Conservation (phyloP, 2,329 filamentous ascomycete species). For the Colletotrichum caudatum region DNA sequence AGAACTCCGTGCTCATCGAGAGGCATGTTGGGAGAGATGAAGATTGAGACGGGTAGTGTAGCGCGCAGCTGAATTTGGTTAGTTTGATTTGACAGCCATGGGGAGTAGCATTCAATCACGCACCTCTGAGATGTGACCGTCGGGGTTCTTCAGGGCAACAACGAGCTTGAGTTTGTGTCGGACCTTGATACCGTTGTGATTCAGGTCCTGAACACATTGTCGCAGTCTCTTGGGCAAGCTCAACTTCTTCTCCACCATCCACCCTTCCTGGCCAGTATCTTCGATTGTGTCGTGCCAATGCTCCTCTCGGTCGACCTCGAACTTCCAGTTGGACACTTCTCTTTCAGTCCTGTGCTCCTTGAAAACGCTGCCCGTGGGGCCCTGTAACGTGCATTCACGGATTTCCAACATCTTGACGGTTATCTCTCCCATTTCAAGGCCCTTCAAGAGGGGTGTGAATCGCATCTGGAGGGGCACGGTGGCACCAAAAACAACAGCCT, state of each 20-base stretch:
- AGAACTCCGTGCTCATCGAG: slow-evolving; percentile 90
- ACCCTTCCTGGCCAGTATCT: slow-evolving; percentile 75
- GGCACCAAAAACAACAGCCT: slow-evolving; percentile 95
- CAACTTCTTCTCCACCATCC: slow-evolving; percentile 69
- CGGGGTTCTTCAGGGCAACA: slow-evolving; percentile 91
- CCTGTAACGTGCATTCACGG: slow-evolving; percentile 73
- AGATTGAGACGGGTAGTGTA: slow-evolving; percentile 90
- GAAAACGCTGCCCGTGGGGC: slow-evolving; percentile 58
- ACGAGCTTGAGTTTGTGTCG: slow-evolving; percentile 93
- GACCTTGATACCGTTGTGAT: slow-evolving; percentile 89
- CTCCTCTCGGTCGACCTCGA: slow-evolving; percentile 66
- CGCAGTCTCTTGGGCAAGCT: slow-evolving; percentile 85
- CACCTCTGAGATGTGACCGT: slow-evolving; percentile 93
- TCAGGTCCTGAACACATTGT: slow-evolving; percentile 89
- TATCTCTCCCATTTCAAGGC: slow-evolving; percentile 85
- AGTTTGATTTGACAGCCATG: slow-evolving; percentile 12
- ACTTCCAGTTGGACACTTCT: slow-evolving; percentile 71
- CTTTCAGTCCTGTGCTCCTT: slow-evolving; percentile 73
- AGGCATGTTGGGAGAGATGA: slow-evolving; percentile 93
- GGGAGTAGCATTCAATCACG: slow-evolving; percentile 43
- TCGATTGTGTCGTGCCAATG: slow-evolving; percentile 78
- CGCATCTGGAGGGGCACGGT: slow-evolving; percentile 85
- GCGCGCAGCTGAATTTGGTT: slow-evolving; percentile 74
- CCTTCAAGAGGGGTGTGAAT: slow-evolving; percentile 89
- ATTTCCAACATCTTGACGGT: slow-evolving; percentile 84